These are phyloP conservation scores for Globisporangium radiosum DNA, from an alignment of 352 stramenopile species.

Conservation along the genomic window DNA sequence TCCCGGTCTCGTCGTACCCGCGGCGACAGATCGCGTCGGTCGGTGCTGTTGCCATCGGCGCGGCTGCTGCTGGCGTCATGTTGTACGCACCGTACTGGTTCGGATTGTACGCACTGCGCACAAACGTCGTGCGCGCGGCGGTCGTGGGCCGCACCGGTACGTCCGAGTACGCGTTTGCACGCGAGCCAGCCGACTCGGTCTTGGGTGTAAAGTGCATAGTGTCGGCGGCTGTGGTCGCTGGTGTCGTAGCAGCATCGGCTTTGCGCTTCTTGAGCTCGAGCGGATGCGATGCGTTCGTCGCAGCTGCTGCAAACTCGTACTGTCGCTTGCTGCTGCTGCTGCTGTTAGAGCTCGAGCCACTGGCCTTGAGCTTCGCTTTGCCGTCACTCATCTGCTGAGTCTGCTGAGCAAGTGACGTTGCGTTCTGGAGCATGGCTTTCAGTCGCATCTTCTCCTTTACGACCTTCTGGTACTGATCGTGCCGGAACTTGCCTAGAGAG, in stretches of 20 bases:
- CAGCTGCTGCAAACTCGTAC: slow-evolving; percentile 17
- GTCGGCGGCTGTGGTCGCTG: slow-evolving; percentile 10
- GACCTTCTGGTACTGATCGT: slow-evolving; percentile 80
- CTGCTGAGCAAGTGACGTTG: slow-evolving; percentile 12
- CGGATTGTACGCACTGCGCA: slow-evolving; percentile 51
- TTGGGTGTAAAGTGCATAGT: slow-evolving; percentile 17
- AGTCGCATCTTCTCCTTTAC: slow-evolving; percentile 72
- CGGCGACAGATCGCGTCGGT: slow-evolving; percentile 36
- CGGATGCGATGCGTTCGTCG: slow-evolving; percentile 12
- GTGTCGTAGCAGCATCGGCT: slow-evolving; percentile 2
- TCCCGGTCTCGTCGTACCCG: slow-evolving; percentile 71
- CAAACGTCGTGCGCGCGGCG: slow-evolving; percentile 29
- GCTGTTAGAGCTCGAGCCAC: background rate
- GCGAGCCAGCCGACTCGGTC: slow-evolving; percentile 31
- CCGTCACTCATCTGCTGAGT: slow-evolving; percentile 11
- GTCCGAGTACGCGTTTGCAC: slow-evolving; percentile 61
- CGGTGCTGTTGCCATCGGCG: slow-evolving; percentile 30
- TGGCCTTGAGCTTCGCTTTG: slow-evolving; percentile 24
- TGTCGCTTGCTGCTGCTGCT: slow-evolving; percentile 19
- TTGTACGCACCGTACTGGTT: slow-evolving; percentile 70
- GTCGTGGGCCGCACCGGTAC: slow-evolving; percentile 38
- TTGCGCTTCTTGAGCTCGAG: slow-evolving; percentile 60
- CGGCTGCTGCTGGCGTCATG: slow-evolving; percentile 32
- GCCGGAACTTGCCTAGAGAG: slow-evolving; percentile 40
- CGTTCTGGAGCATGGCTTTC: slow-evolving; percentile 56